phyloP scores from a whole-genome alignment of 2,329 filamentous ascomycete genomes.

The Alternaria sp. region DNA sequence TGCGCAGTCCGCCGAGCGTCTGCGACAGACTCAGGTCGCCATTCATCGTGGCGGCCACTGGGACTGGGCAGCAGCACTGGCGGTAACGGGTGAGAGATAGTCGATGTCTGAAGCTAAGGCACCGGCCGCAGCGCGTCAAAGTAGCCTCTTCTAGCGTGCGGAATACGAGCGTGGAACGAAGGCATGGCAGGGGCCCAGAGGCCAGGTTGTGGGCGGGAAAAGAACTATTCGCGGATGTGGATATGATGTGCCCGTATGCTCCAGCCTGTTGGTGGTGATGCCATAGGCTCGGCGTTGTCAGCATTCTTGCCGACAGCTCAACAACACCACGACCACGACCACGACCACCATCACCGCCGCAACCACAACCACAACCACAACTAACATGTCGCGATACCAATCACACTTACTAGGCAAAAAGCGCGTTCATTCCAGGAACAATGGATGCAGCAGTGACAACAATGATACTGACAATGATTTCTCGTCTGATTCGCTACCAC shows the following conservation, averaged over 20 bases:
- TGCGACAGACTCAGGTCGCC: slow-evolving; percentile 92
- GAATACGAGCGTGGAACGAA: slow-evolving; percentile 22
- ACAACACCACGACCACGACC: background rate
- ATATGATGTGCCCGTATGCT: slow-evolving; percentile 21
- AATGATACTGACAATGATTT: accelerated
- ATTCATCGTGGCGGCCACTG: slow-evolving; percentile 70
- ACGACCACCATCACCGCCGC: no score
- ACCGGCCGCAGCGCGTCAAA: slow-evolving; percentile 30
- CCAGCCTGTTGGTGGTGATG: slow-evolving; percentile 26
- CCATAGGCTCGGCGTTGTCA: slow-evolving; percentile 22
- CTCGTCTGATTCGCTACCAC: background rate
- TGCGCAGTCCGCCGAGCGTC: slow-evolving; percentile 91
- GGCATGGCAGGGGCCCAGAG: slow-evolving; percentile 44
- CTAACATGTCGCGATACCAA: background rate
- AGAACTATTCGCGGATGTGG: slow-evolving; percentile 26
- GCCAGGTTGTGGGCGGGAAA: slow-evolving; percentile 31
- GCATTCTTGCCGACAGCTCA: slow-evolving; percentile 1
- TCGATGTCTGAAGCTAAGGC: slow-evolving; percentile 27
- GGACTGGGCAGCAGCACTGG: slow-evolving; percentile 29
- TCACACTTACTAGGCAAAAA: background rate
- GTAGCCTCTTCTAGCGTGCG: slow-evolving; percentile 25
- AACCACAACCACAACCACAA: background rate
- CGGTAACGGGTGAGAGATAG: slow-evolving; percentile 29
- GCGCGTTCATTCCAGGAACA: background rate
- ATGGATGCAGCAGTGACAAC: no score